Evolutionary conservation across 352 stramenopile genomes (phyloP).

Genomic region (Pythium myriotylum): DNA sequence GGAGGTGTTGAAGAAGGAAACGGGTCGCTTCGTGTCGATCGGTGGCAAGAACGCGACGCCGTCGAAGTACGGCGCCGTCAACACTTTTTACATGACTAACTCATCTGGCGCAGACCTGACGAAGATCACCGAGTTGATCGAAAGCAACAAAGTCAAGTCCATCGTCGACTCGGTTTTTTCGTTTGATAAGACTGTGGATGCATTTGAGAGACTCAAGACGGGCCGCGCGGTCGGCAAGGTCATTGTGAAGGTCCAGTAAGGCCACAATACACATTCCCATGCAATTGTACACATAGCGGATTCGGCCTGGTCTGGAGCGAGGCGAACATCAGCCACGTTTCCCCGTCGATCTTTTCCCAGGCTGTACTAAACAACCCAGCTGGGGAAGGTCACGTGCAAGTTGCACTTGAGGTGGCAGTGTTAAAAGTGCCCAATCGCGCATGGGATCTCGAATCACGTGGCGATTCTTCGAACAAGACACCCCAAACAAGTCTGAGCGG

Average conservation of each 20-base stretch:
- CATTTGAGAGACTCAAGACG: slow-evolving; percentile 37
- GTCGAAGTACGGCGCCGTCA: slow-evolving; percentile 3
- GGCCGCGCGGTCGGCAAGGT: slow-evolving; percentile 35
- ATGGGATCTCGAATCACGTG: too few relatives aligned
- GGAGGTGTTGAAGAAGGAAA: slow-evolving; percentile 26
- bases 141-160: slow-evolving; percentile 28
- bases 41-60: neutral
- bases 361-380: too few relatives aligned
- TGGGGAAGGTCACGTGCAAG: too few relatives aligned
- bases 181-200: slow-evolving; percentile 35
- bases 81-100: slow-evolving; percentile 1
- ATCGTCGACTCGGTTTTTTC: slow-evolving; percentile 28
- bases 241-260: slow-evolving; percentile 8
- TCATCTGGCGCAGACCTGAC: slow-evolving; percentile 30
- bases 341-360: too few relatives aligned
- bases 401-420: too few relatives aligned
- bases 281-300: too few relatives aligned
- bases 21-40: slow-evolving; percentile 7
- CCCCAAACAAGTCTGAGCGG: too few relatives aligned
- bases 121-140: slow-evolving; percentile 31
- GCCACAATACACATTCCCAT: too few relatives aligned
- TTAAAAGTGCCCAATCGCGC: too few relatives aligned
- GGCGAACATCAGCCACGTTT: too few relatives aligned
- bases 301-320: too few relatives aligned
- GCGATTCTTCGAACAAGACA: too few relatives aligned